Evolutionary conservation across 83 land plant species (phyloP).

Genomic region (Diphasiastrum complanatum): DNA sequence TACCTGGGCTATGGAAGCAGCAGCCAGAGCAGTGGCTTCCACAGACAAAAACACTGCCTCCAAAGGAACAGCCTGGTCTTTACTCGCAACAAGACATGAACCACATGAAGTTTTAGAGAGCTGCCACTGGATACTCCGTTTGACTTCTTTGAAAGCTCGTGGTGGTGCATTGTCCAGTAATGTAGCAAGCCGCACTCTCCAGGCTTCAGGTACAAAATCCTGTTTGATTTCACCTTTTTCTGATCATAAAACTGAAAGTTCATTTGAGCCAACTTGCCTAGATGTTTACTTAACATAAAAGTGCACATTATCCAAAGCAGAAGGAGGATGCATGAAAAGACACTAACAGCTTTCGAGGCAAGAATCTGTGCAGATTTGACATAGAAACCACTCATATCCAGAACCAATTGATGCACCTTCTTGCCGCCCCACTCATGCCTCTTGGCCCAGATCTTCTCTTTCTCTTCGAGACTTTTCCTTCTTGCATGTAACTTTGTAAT

Average conservation of each 20-base stretch:
- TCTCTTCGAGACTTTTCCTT: slow-evolving; percentile 22
- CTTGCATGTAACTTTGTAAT: slow-evolving; percentile 35
- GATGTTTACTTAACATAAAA: too few relatives aligned
- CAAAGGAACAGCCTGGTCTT: slow-evolving; percentile 20
- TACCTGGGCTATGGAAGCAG: slow-evolving; percentile 50
- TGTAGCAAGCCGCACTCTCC: slow-evolving; percentile 36
- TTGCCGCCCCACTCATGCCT: slow-evolving; percentile 49
- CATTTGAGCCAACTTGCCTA: too few relatives aligned
- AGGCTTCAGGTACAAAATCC: slow-evolving; percentile 45
- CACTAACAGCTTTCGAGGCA: slow-evolving; percentile 44
- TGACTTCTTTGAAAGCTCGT: slow-evolving; percentile 34
- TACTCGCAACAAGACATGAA: not conserved
- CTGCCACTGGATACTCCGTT: slow-evolving; percentile 27
- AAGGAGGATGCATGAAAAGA: not conserved
- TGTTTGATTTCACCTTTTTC: too few relatives aligned
- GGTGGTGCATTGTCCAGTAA: slow-evolving; percentile 42
- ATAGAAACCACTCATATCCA: slow-evolving; percentile 50
- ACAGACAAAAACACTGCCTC: slow-evolving; percentile 30
- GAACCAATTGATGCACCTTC: slow-evolving; percentile 37
- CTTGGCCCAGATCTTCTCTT: slow-evolving; percentile 36
- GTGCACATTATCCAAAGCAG: not conserved
- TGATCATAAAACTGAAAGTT: too few relatives aligned
- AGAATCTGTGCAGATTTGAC: slow-evolving; percentile 51
- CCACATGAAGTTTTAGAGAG: slow-evolving; percentile 22
- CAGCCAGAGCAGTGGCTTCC: slow-evolving; percentile 30